phyloP scores from a whole-genome alignment of 2,329 filamentous ascomycete genomes.

The Ploettnerulaceae sp. region DNA sequence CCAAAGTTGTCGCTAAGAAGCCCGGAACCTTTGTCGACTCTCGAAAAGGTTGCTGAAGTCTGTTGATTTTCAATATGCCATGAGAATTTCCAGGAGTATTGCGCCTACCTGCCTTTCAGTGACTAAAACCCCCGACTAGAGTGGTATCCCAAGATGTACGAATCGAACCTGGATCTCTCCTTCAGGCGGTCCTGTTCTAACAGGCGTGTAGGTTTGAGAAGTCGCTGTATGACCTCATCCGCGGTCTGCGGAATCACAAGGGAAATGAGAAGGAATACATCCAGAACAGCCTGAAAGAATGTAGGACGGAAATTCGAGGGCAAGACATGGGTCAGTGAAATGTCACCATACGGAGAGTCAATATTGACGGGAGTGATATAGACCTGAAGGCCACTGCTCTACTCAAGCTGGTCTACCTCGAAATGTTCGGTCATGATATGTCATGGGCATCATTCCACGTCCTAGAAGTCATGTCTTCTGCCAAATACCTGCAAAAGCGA shows the following conservation, averaged over 20 bases:
- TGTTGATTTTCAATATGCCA: not conserved
- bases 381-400: constrained; percentile 95
- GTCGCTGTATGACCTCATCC: constrained; percentile 96
- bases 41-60: too few species aligned
- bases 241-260: constrained; percentile 91
- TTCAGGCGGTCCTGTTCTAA: not conserved
- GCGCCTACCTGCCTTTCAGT: not conserved
- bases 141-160: constrained; percentile 4
- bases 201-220: constrained; percentile 80
- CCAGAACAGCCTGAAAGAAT: constrained; percentile 89
- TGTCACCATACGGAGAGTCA: not conserved
- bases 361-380: constrained; percentile 32
- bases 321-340: constrained; percentile 76
- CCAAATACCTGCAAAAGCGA: constrained; percentile 91
- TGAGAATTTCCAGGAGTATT: not conserved
- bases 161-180: not conserved
- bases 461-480: constrained; percentile 95
- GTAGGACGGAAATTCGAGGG: constrained; percentile 82
- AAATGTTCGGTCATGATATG: constrained; percentile 99
- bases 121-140: not conserved
- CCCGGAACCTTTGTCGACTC: too few species aligned
- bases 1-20: too few species aligned
- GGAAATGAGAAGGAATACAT: constrained; percentile 95
- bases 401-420: constrained; percentile 92
- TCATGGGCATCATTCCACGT: constrained; percentile 99